Conservation (phyloP, 179 eudicot species). For the Gypsophila paniculata region DNA sequence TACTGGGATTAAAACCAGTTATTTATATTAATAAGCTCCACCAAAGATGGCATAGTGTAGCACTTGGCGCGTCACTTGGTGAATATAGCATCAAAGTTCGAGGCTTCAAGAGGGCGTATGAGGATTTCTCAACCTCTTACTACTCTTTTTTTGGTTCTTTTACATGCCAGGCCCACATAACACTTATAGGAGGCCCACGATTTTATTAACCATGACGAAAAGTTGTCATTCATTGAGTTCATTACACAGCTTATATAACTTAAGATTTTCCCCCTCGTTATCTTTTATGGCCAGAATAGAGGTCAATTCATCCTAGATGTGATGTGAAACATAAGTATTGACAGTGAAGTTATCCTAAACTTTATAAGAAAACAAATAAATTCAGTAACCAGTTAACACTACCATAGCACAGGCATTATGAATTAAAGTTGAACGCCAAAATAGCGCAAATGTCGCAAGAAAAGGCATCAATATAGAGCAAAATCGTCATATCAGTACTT, state of each 20-base stretch:
- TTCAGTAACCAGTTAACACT: background rate
- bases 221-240: background rate
- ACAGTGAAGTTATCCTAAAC: background rate
- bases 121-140: background rate
- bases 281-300: background rate
- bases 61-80: background rate
- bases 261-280: background rate
- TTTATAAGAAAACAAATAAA: too few relatives aligned
- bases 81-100: background rate
- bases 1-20: background rate
- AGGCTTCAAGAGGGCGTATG: background rate
- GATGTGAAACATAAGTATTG: background rate
- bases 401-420: background rate
- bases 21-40: background rate
- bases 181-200: background rate
- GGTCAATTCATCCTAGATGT: background rate
- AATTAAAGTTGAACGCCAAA: background rate
- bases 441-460: background rate
- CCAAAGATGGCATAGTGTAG: background rate
- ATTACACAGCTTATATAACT: background rate
- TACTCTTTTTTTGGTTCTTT: background rate
- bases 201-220: background rate
- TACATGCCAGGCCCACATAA: background rate
- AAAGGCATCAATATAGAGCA: constrained; percentile 18
- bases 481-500: constrained; percentile 23